Percentiles rank a stretch among this genome's conserved stretches.
Conservation (phyloP, 2,329 filamentous ascomycete species). For the Arthrobotrys entomopaga region DNA sequence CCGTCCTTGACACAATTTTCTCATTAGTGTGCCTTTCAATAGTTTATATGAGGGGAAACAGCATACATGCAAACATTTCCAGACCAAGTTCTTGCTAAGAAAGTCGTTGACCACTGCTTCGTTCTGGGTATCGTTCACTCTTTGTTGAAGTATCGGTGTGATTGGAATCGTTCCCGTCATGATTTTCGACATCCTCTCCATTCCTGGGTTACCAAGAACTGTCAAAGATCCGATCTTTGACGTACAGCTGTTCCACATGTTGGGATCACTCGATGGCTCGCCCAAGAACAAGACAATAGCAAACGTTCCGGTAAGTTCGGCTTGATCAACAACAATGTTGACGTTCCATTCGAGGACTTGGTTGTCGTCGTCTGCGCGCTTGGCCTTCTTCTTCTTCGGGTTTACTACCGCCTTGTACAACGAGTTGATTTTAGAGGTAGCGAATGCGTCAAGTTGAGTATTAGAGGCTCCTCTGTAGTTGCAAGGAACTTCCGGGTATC, state of each 20-base stretch:
- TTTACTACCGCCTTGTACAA: slow-evolving; percentile 34
- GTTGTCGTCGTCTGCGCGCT: not conserved
- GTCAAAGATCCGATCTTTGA: slow-evolving; percentile 24
- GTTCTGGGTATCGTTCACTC: slow-evolving; percentile 10
- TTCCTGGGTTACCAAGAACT: slow-evolving; percentile 33
- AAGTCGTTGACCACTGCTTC: slow-evolving; percentile 20
- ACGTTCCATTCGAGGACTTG: slow-evolving; percentile 55
- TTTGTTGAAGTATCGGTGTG: slow-evolving; percentile 9
- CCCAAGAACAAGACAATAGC: slow-evolving; percentile 34
- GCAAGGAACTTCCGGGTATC: slow-evolving; percentile 56
- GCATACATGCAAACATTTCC: slow-evolving; percentile 29
- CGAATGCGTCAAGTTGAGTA: slow-evolving; percentile 37
- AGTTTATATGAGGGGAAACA: not conserved
- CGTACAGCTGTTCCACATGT: slow-evolving; percentile 12
- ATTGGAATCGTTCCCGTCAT: slow-evolving; percentile 27
- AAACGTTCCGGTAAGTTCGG: slow-evolving; percentile 51
- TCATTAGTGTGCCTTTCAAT: not conserved
- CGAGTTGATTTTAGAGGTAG: slow-evolving; percentile 50
- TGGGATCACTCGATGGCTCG: not conserved
- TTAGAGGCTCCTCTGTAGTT: slow-evolving; percentile 4
- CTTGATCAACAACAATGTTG: slow-evolving; percentile 55
- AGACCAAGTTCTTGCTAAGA: slow-evolving; percentile 27
- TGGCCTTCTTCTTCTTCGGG: slow-evolving; percentile 1
- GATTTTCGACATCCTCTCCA: slow-evolving; percentile 23
- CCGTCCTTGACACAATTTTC: not conserved